These are phyloP conservation scores for Sclerotinia nivalis DNA, from an alignment of 2,329 filamentous ascomycete species.

Conservation along the genomic window DNA sequence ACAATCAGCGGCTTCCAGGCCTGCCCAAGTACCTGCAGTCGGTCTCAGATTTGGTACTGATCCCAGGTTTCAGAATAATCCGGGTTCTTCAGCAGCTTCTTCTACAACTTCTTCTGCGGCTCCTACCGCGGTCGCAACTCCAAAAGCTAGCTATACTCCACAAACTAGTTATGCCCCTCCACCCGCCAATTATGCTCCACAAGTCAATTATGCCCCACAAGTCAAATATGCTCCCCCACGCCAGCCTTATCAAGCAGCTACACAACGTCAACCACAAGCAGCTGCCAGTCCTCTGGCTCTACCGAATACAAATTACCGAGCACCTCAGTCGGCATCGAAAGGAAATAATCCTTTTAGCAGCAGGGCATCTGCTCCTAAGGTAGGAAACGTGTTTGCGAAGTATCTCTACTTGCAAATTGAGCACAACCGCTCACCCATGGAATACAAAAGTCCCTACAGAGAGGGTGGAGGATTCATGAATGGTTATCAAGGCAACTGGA, in stretches of 20 bases:
- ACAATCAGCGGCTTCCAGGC: constrained; percentile 29
- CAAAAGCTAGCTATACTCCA: background rate
- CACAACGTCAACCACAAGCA: constrained; percentile 16
- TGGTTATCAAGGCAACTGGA: constrained; percentile 53
- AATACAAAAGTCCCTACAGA: constrained; percentile 62
- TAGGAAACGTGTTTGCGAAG: constrained; percentile 34
- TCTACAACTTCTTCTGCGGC: background rate
- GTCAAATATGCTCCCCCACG: constrained; percentile 16
- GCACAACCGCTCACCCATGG: constrained; percentile 57
- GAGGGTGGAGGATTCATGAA: constrained; percentile 59
- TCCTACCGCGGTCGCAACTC: constrained; percentile 5
- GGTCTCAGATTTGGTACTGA: constrained; percentile 39
- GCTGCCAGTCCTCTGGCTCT: constrained; percentile 25
- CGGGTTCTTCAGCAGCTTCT: constrained; percentile 10
- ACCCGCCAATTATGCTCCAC: background rate
- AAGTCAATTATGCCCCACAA: constrained; percentile 14
- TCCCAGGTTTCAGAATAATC: constrained; percentile 33
- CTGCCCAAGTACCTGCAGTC: constrained; percentile 27
- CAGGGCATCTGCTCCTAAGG: constrained; percentile 26
- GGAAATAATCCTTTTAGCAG: constrained; percentile 36
- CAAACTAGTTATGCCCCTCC: background rate
- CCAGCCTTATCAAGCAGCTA: constrained; percentile 17
- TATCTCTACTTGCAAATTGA: constrained; percentile 59
- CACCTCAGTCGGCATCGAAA: constrained; percentile 26
- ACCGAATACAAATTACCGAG: constrained; percentile 29